Conservation (phyloP, 1,139 yeast genomes). For the Pichia sp. region DNA sequence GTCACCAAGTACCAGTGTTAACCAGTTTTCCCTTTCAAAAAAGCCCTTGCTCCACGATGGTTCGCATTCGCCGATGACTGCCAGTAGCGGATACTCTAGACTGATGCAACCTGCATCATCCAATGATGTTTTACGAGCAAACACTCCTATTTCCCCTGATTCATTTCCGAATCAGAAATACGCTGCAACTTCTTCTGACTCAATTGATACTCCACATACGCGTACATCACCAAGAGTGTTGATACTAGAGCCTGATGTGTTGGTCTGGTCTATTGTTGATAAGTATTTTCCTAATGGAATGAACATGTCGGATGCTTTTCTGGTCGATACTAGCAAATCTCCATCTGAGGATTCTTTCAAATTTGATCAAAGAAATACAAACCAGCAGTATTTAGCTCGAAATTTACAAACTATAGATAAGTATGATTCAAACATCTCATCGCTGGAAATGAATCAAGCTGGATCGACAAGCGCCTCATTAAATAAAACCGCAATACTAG, state of each 20-base stretch:
- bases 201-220: slow-evolving; percentile 6
- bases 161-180: slow-evolving; percentile 8
- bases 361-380: neutral
- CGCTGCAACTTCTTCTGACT: slow-evolving; percentile 14
- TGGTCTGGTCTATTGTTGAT: slow-evolving; percentile 58
- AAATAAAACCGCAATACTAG: slow-evolving; percentile 26
- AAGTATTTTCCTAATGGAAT: slow-evolving; percentile 63
- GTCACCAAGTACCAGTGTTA: neutral
- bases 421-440: neutral
- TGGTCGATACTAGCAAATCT: slow-evolving; percentile 38
- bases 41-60: slow-evolving; percentile 5
- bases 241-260: slow-evolving; percentile 60
- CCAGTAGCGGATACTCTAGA: neutral
- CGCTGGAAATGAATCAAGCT: neutral
- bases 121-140: slow-evolving; percentile 5
- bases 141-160: slow-evolving; percentile 16
- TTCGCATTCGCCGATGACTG: slow-evolving; percentile 6
- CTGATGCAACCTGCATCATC: slow-evolving; percentile 14
- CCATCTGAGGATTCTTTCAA: slow-evolving; percentile 6
- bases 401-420: slow-evolving; percentile 2
- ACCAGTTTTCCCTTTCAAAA: neutral
- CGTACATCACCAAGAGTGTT: slow-evolving; percentile 9
- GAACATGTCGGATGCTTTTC: slow-evolving; percentile 62
- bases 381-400: neutral
- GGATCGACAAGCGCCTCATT: neutral